Conservation (phyloP, 495 filamentous ascomycete genomes). For the Lasiosphaeriaceae sp. region DNA sequence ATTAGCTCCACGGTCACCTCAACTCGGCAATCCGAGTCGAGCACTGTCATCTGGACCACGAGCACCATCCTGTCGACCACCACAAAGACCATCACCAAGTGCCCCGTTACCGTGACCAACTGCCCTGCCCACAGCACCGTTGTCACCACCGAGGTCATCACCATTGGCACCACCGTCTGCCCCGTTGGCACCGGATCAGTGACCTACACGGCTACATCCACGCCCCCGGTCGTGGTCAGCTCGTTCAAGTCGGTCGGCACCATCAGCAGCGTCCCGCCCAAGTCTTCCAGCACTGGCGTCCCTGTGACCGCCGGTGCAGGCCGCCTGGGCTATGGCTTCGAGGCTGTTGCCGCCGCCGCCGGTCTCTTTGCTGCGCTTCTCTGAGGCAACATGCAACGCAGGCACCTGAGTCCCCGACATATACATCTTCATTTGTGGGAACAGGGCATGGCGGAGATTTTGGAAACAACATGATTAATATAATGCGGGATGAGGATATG, state of each 20-base stretch:
- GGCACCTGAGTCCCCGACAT: too few species aligned
- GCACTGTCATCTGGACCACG: slow-evolving; percentile 36
- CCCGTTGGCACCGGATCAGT: slow-evolving; percentile 46
- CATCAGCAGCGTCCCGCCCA: background rate
- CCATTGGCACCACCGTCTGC: slow-evolving; percentile 56
- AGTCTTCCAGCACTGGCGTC: slow-evolving; percentile 4
- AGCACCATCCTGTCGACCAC: slow-evolving; percentile 58
- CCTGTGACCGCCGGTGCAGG: slow-evolving; percentile 22
- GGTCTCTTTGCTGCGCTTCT: slow-evolving; percentile 19
- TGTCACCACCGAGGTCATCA: slow-evolving; percentile 50
- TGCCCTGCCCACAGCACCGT: slow-evolving; percentile 52
- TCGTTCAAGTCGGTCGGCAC: background rate
- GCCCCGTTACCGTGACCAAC: slow-evolving; percentile 50
- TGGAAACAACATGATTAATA: too few species aligned
- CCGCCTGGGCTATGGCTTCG: slow-evolving; percentile 15
- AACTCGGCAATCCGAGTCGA: too few species aligned
- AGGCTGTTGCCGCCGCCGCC: slow-evolving; percentile 14
- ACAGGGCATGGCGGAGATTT: too few species aligned
- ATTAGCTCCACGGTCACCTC: background rate
- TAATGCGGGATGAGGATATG: too few species aligned
- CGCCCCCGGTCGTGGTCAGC: background rate
- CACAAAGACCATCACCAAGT: slow-evolving; percentile 54
- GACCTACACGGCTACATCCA: slow-evolving; percentile 18
- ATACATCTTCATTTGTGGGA: too few species aligned
- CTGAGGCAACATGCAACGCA: slow-evolving; percentile 7